Conservation (phyloP, 2,329 filamentous ascomycete genomes). For the Lachnellula occidentalis region DNA sequence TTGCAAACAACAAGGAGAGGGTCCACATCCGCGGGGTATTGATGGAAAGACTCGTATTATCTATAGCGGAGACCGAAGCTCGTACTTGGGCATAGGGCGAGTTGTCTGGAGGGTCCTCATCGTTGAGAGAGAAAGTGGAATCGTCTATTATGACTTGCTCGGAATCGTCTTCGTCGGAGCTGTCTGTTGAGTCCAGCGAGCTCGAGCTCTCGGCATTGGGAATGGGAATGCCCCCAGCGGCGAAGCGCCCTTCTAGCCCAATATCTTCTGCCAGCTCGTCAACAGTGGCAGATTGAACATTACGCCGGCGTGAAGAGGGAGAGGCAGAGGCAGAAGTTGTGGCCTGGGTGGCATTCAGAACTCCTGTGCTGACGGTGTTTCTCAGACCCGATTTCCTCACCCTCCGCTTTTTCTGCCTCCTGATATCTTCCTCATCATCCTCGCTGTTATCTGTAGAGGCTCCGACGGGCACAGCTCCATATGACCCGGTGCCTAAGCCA, state of each 20-base stretch:
- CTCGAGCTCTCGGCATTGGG: conserved; percentile 9
- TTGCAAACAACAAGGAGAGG: conserved; percentile 71
- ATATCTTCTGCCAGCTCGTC: conserved; percentile 18
- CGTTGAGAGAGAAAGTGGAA: conserved; percentile 36
- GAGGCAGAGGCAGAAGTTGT: conserved; percentile 10
- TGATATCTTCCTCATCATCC: conserved; percentile 25
- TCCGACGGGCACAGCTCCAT: conserved; percentile 50
- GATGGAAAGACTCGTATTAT: conserved; percentile 73
- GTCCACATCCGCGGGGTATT: conserved; percentile 86
- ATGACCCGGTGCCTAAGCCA: conserved; percentile 54
- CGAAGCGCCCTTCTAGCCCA: conserved; percentile 21
- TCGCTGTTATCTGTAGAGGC: conserved; percentile 34
- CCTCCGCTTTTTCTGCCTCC: conserved; percentile 19
- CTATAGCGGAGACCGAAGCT: conserved; percentile 70
- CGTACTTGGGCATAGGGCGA: conserved; percentile 75
- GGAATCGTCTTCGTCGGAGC: conserved; percentile 29
- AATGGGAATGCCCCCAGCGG: conserved; percentile 20
- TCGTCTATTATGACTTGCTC: conserved; percentile 22
- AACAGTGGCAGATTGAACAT: background rate
- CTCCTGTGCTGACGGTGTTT: conserved; percentile 22
- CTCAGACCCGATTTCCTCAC: conserved; percentile 24
- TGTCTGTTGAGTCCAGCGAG: background rate
- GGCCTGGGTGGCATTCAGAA: background rate
- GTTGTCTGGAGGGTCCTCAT: conserved; percentile 57
- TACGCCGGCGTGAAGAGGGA: conserved; percentile 5